phyloP scores from a whole-genome alignment of 2,329 filamentous ascomycete genomes.

The Trichoderma hamatum region DNA sequence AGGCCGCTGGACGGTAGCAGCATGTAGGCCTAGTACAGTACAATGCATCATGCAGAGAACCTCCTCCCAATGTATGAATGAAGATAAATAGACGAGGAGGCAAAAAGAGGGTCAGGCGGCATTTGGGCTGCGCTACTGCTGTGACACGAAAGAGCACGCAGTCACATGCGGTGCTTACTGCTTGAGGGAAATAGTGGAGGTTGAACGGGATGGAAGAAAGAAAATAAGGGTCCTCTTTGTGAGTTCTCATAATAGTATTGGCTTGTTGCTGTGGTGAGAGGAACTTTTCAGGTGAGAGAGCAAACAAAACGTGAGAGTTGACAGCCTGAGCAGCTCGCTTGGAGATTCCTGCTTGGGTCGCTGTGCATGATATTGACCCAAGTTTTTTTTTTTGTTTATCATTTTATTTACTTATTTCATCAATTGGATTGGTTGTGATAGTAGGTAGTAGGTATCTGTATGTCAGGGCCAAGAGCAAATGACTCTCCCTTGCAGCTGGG shows the following conservation, averaged over 20 bases:
- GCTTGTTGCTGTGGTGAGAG: constrained; percentile 15
- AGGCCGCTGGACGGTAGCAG: background rate
- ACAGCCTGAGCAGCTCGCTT: background rate
- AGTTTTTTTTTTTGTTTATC: background rate
- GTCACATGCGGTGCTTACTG: constrained; percentile 27
- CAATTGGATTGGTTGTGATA: background rate
- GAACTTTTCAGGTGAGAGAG: background rate
- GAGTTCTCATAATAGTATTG: constrained; percentile 7
- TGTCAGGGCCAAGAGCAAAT: constrained; percentile 6
- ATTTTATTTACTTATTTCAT: background rate
- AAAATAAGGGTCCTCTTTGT: background rate
- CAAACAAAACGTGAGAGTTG: constrained; percentile 12
- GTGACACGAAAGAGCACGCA: constrained; percentile 25
- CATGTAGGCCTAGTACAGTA: background rate
- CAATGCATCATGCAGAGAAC: constrained; percentile 26
- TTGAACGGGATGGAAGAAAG: background rate
- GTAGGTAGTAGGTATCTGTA: no score
- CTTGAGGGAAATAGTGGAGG: constrained; percentile 20
- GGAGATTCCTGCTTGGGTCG: constrained; percentile 14
- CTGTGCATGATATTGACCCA: constrained; percentile 14
- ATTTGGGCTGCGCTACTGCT: constrained; percentile 25
- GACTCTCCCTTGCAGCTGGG: constrained; percentile 7
- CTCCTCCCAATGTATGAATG: background rate
- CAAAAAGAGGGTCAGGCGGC: constrained; percentile 24
- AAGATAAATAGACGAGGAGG: background rate